Conservation (phyloP, 805 yeast species). For the Saccharomycopsis sp. region DNA sequence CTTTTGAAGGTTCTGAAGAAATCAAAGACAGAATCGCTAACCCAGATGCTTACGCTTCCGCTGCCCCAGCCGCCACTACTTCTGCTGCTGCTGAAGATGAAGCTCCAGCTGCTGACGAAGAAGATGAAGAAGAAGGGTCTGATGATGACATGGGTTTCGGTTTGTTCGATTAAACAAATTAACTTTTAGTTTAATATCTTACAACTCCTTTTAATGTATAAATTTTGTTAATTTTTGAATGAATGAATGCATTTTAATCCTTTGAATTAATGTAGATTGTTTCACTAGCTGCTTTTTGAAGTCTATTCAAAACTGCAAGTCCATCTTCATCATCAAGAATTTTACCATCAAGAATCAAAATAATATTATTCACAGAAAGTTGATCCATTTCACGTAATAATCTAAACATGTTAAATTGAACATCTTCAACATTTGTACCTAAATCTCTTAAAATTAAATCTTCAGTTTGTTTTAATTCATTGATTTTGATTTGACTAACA, state of each 20-base stretch:
- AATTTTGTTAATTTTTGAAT: too few species aligned
- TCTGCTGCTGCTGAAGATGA: conserved; percentile 55
- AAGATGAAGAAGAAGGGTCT: conserved; percentile 55
- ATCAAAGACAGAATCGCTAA: conserved; percentile 99
- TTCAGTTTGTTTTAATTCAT: neutral
- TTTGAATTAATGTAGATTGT: conserved; percentile 26
- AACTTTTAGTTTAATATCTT: neutral
- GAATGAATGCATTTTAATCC: neutral
- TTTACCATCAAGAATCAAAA: conserved; percentile 43
- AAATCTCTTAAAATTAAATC: conserved; percentile 22
- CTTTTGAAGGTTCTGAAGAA: conserved; percentile 98
- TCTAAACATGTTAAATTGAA: conserved; percentile 69
- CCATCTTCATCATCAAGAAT: conserved; percentile 73
- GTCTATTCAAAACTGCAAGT: conserved; percentile 87
- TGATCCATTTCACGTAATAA: conserved; percentile 69
- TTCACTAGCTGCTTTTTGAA: conserved; percentile 70
- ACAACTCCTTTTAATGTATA: neutral
- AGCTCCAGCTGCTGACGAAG: conserved; percentile 66
- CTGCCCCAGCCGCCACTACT: conserved; percentile 96
- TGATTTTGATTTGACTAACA: conserved; percentile 4
- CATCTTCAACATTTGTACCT: conserved; percentile 42
- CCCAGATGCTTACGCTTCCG: conserved; percentile 99
- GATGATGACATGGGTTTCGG: conserved; percentile 96
- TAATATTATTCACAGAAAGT: conserved; percentile 51
- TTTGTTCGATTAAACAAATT: conserved; percentile 73